A percentile compares a stretch with the other conserved stretches of the same genome.
phyloP scores from a whole-genome alignment of 306 rosid species.

The Ormosia emarginata region DNA sequence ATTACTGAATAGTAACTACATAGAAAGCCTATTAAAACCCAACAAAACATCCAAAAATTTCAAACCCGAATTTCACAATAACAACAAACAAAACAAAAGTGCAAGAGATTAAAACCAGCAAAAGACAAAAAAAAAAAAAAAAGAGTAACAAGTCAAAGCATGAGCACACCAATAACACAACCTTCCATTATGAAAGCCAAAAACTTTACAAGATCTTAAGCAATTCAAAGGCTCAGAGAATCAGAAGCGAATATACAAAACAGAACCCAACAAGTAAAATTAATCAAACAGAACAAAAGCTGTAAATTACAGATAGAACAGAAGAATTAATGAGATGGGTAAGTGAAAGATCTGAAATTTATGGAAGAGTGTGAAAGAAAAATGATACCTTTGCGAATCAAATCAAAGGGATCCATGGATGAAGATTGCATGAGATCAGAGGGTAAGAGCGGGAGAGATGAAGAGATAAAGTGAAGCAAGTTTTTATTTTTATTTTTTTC shows the following conservation, averaged over 20 bases:
- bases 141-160: constrained; percentile 16
- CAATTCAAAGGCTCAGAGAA: constrained; percentile 32
- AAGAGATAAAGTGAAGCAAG: constrained; percentile 20
- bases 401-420: constrained; percentile 80
- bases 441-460: neutral
- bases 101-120: constrained; percentile 16
- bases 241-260: neutral
- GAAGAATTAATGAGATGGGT: neutral
- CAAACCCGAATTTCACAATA: constrained; percentile 4
- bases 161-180: constrained; percentile 8
- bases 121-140: neutral
- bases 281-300: neutral
- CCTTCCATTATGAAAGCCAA: constrained; percentile 20
- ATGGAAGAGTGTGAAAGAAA: neutral
- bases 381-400: constrained; percentile 77
- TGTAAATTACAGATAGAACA: neutral
- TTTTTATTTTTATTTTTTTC: neutral
- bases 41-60: constrained; percentile 3
- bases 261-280: constrained; percentile 10
- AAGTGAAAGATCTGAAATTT: constrained; percentile 44
- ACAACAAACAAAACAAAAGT: constrained; percentile 18
- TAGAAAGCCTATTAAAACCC: constrained; percentile 1
- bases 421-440: constrained; percentile 33
- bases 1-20: neutral
- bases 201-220: constrained; percentile 46